A percentile compares a stretch with the other conserved stretches of the same genome.
phyloP scores from a whole-genome alignment of 2,329 filamentous ascomycete genomes.

The Pezicula carpinea region DNA sequence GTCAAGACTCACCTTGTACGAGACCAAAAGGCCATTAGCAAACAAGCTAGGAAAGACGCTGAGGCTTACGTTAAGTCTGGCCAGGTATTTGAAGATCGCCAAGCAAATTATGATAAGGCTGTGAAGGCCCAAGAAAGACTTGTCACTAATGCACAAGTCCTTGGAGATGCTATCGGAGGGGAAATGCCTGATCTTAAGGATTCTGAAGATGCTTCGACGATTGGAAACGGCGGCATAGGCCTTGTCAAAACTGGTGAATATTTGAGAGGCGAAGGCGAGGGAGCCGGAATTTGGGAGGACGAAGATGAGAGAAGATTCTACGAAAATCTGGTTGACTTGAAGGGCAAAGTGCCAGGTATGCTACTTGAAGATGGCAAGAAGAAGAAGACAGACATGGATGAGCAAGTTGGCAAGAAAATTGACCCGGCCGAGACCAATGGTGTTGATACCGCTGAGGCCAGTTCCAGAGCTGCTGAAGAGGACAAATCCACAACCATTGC shows the following conservation, averaged over 20 bases:
- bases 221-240: constrained; percentile 75
- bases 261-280: constrained; percentile 81
- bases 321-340: constrained; percentile 91
- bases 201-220: constrained; percentile 63
- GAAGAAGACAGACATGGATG: constrained; percentile 79
- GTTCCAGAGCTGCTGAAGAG: constrained; percentile 54
- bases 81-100: constrained; percentile 95
- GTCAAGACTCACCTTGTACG: constrained; percentile 82
- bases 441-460: constrained; percentile 35
- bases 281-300: constrained; percentile 95
- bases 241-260: constrained; percentile 94
- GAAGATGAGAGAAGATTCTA: constrained; percentile 98
- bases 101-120: constrained; percentile 92
- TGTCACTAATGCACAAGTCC: constrained; percentile 80
- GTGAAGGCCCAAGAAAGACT: constrained; percentile 89
- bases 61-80: constrained; percentile 98
- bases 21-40: constrained; percentile 85
- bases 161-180: constrained; percentile 80
- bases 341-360: constrained; percentile 91
- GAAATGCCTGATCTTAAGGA: constrained; percentile 95
- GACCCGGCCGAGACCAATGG: constrained; percentile 46
- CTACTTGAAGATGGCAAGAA: constrained; percentile 92
- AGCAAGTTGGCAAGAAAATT: constrained; percentile 73
- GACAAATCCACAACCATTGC: constrained; percentile 91
- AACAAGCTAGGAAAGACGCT: constrained; percentile 88